These are phyloP conservation scores for Candida boleticola DNA, from an alignment of 805 yeast species.

Conservation along the genomic window DNA sequence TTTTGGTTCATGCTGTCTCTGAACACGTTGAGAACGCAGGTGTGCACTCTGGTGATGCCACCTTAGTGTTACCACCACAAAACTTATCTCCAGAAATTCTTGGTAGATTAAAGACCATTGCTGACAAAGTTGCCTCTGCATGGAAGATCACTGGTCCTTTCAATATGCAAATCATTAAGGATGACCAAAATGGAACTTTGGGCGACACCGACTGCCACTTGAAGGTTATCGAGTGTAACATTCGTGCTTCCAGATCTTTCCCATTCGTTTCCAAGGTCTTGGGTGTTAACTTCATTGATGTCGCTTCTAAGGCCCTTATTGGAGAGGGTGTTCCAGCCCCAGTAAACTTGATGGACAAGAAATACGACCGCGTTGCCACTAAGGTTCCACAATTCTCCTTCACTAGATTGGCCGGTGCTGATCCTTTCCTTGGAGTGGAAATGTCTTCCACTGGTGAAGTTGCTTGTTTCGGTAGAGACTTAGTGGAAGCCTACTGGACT, in stretches of 20 bases:
- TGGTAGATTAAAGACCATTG: slow-evolving; percentile 76
- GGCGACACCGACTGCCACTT: slow-evolving; percentile 55
- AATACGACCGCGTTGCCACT: slow-evolving; percentile 85
- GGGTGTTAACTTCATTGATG: slow-evolving; percentile 91
- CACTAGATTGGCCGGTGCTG: slow-evolving; percentile 98
- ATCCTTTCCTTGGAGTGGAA: slow-evolving; percentile 98
- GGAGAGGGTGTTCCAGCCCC: slow-evolving; percentile 75
- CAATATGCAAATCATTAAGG: slow-evolving; percentile 95
- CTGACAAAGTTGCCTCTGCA: slow-evolving; percentile 90
- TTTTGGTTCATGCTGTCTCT: slow-evolving; percentile 90
- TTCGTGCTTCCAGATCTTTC: slow-evolving; percentile 98
- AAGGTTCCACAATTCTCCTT: slow-evolving; percentile 99
- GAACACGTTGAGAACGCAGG: slow-evolving; percentile 99
- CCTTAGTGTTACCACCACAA: slow-evolving; percentile 91
- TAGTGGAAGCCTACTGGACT: slow-evolving; percentile 95
- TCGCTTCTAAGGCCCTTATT: slow-evolving; percentile 85
- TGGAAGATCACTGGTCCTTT: slow-evolving; percentile 97
- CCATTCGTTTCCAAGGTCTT: slow-evolving; percentile 97
- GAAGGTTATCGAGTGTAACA: slow-evolving; percentile 97
- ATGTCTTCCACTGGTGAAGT: slow-evolving; percentile 99
- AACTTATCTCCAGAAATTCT: slow-evolving; percentile 62
- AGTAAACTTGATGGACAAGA: slow-evolving; percentile 72
- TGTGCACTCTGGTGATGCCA: slow-evolving; percentile 98
- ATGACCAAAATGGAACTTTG: slow-evolving; percentile 58
- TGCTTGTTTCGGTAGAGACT: slow-evolving; percentile 89